These are phyloP conservation scores for Salvia sclarea DNA, from an alignment of 305 asterid species.

Conservation along the genomic window DNA sequence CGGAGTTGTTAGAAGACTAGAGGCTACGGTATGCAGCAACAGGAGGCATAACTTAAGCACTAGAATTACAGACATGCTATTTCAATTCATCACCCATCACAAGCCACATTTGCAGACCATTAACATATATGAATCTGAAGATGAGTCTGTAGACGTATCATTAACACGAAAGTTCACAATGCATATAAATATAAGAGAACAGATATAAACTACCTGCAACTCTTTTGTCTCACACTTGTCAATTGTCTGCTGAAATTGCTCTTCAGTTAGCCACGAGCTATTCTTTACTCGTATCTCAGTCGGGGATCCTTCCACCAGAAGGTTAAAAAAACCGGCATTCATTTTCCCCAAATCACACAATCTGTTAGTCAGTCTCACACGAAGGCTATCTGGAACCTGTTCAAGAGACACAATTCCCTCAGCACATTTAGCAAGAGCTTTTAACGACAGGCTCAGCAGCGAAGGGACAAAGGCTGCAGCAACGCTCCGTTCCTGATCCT, in stretches of 20 bases:
- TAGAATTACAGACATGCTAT: neutral
- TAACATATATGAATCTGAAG: constrained; percentile 9
- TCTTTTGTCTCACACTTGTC: constrained; percentile 41
- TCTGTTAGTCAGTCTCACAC: constrained; percentile 50
- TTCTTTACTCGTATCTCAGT: constrained; percentile 67
- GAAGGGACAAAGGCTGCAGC: constrained; percentile 47
- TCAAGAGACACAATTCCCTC: constrained; percentile 65
- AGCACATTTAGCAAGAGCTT: constrained; percentile 61
- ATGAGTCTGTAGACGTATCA: neutral
- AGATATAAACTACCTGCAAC: constrained; percentile 53
- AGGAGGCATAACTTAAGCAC: neutral
- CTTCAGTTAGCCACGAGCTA: constrained; percentile 70
- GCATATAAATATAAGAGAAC: constrained; percentile 25
- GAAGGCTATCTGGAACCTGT: constrained; percentile 60
- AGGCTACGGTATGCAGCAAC: no score
- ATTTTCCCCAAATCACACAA: constrained; percentile 65
- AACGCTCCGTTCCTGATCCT: constrained; percentile 24
- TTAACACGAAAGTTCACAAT: neutral
- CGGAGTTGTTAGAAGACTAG: neutral
- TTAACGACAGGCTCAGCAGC: constrained; percentile 60
- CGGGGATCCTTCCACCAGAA: constrained; percentile 64
- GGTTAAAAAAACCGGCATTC: constrained; percentile 46
- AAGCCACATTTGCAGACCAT: constrained; percentile 7
- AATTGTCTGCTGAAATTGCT: constrained; percentile 49
- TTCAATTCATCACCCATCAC: neutral